A percentile compares a stretch with the other conserved stretches of the same genome.
Conservation (phyloP, 768 basidiomycete species). For the Russula lepida region DNA sequence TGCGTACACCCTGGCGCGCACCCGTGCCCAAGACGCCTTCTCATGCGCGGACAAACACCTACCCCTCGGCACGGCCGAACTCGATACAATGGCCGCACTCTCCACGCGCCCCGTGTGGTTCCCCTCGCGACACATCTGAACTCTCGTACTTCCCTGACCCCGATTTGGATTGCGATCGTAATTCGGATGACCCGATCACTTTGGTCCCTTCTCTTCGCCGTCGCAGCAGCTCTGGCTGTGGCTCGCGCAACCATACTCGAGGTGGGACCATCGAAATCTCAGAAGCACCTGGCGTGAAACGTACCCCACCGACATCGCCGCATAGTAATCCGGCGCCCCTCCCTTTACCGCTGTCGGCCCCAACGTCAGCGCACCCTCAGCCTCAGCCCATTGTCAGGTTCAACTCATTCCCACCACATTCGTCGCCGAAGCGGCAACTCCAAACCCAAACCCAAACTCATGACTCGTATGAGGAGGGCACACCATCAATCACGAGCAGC, state of each 20-base stretch:
- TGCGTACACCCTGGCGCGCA: constrained; percentile 41
- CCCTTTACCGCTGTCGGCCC: neutral
- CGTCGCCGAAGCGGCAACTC: neutral
- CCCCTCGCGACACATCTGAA: constrained; percentile 1
- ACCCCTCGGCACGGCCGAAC: constrained; percentile 34
- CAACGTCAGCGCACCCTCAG: constrained; percentile 2
- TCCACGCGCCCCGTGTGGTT: neutral
- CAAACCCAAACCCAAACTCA: neutral
- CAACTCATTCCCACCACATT: constrained; percentile 19
- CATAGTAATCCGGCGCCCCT: constrained; percentile 3
- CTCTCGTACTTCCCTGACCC: constrained; percentile 1
- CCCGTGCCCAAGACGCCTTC: constrained; percentile 19
- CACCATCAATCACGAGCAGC: constrained; percentile 14
- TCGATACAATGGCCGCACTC: constrained; percentile 35
- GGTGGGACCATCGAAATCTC: constrained; percentile 7
- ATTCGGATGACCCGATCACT: constrained; percentile 15
- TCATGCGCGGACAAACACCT: constrained; percentile 39
- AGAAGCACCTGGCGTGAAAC: constrained; percentile 5
- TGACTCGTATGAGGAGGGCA: constrained; percentile 16
- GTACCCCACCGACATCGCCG: constrained; percentile 17
- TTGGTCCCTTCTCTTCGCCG: constrained; percentile 10
- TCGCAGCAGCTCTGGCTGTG: constrained; percentile 2
- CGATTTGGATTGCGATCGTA: constrained; percentile 15
- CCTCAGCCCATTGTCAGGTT: constrained; percentile 4
- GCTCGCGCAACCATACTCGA: constrained; percentile 15